Evolutionary conservation across 2,329 filamentous ascomycete genomes (phyloP).

Genomic region (Pseudogymnoascus destructans): DNA sequence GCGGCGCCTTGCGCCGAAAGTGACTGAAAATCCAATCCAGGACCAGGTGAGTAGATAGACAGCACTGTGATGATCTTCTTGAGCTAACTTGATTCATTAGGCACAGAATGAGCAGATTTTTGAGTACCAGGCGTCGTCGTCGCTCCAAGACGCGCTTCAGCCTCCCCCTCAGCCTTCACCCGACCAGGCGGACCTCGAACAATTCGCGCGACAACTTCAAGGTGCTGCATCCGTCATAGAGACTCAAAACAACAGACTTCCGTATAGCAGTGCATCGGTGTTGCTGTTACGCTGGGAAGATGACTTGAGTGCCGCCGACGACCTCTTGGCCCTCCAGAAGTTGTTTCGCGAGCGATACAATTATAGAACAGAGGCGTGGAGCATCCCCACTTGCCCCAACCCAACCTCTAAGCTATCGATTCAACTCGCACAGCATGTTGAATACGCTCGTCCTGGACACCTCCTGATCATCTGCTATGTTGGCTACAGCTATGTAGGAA

Average conservation of each 20-base stretch:
- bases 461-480: conserved; percentile 53
- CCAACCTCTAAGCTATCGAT: conserved; percentile 49
- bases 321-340: conserved; percentile 41
- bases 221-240: conserved; percentile 57
- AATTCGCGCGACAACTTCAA: conserved; percentile 53
- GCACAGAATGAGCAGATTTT: conserved; percentile 20
- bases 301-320: conserved; percentile 39
- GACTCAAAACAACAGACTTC: conserved; percentile 44
- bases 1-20: conserved; percentile 26
- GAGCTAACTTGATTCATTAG: conserved; percentile 16
- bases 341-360: conserved; percentile 47
- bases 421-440: conserved; percentile 46
- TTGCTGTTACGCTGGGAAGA: conserved; percentile 51
- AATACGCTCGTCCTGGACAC: conserved; percentile 43
- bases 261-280: conserved; percentile 46
- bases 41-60: conserved; percentile 21
- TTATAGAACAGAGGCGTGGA: conserved; percentile 47
- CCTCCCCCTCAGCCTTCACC: conserved; percentile 18
- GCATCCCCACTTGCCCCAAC: conserved; percentile 45
- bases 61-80: not conserved
- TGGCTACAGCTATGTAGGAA: conserved; percentile 44
- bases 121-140: conserved; percentile 17
- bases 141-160: conserved; percentile 10
- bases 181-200: conserved; percentile 43
- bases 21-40: conserved; percentile 23